Conservation (phyloP, 495 filamentous ascomycete genomes). For the Staphylotrichum longicolle region DNA sequence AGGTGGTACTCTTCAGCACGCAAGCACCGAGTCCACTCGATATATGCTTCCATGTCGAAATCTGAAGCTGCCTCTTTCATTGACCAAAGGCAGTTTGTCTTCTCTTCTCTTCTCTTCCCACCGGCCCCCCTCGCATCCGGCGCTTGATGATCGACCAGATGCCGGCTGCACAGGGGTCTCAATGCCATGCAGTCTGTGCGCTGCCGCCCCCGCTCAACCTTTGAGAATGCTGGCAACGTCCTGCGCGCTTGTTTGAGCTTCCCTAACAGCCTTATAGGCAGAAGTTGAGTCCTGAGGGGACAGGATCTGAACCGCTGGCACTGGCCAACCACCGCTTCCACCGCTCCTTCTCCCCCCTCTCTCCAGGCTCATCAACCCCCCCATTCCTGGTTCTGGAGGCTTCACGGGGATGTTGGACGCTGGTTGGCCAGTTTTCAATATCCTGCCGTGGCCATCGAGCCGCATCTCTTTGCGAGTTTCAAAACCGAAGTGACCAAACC, state of each 20-base stretch:
- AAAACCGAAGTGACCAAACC: neutral
- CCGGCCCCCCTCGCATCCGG: neutral
- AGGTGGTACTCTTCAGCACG: too few relatives aligned
- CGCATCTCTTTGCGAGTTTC: conserved; percentile 10
- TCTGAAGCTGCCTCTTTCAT: too few relatives aligned
- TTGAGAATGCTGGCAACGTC: too few relatives aligned
- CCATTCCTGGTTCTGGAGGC: neutral
- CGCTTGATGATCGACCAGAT: conserved; percentile 8
- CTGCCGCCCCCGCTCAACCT: neutral
- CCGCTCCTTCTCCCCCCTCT: conserved; percentile 1
- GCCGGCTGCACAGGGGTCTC: conserved; percentile 16
- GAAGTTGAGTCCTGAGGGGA: conserved; percentile 1
- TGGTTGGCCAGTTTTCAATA: neutral
- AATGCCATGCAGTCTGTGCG: conserved; percentile 27
- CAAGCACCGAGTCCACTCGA: too few relatives aligned
- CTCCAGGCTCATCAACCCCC: neutral
- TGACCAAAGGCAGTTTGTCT: neutral
- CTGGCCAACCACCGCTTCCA: conserved; percentile 17
- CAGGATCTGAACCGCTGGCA: neutral
- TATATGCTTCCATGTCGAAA: too few relatives aligned
- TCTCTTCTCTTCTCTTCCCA: neutral
- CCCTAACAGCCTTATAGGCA: conserved; percentile 19
- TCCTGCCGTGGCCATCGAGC: conserved; percentile 11
- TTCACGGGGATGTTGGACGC: neutral
- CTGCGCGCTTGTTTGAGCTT: conserved; percentile 21